Conservation (phyloP, 306 rosid genomes). For the Lupinus albus region DNA sequence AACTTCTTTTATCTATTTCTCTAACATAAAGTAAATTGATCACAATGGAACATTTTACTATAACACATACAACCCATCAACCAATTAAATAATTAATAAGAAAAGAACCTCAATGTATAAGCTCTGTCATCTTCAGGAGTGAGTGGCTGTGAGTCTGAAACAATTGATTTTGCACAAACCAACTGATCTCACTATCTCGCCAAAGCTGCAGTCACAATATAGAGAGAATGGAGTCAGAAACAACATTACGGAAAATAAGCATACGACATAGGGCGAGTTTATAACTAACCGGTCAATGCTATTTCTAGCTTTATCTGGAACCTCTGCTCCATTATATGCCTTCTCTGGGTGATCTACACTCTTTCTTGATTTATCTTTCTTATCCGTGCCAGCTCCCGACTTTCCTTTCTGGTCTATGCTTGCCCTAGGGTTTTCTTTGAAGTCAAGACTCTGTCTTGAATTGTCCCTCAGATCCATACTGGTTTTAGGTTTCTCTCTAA, state of each 20-base stretch:
- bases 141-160: constrained; percentile 76
- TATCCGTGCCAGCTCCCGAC: constrained; percentile 59
- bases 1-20: constrained; percentile 44
- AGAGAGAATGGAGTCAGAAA: constrained; percentile 44
- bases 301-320: constrained; percentile 71
- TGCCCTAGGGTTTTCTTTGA: constrained; percentile 49
- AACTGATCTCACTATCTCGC: constrained; percentile 88
- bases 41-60: constrained; percentile 45
- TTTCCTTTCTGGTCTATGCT: constrained; percentile 69
- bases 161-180: constrained; percentile 91
- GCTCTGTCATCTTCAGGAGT: constrained; percentile 50
- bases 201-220: constrained; percentile 68
- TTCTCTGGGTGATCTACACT: constrained; percentile 63
- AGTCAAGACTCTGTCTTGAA: constrained; percentile 49
- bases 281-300: constrained; percentile 79
- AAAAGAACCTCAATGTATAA: constrained; percentile 41
- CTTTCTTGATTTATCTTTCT: constrained; percentile 75
- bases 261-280: neutral
- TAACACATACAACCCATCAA: constrained; percentile 47
- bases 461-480: constrained; percentile 71
- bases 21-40: constrained; percentile 37
- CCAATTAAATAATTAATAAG: constrained; percentile 57
- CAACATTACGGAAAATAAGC: constrained; percentile 16
- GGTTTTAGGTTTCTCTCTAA: constrained; percentile 69
- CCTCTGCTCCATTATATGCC: constrained; percentile 51